phyloP scores from a whole-genome alignment of 306 rosid species.

The Citrullus mucosospermus region DNA sequence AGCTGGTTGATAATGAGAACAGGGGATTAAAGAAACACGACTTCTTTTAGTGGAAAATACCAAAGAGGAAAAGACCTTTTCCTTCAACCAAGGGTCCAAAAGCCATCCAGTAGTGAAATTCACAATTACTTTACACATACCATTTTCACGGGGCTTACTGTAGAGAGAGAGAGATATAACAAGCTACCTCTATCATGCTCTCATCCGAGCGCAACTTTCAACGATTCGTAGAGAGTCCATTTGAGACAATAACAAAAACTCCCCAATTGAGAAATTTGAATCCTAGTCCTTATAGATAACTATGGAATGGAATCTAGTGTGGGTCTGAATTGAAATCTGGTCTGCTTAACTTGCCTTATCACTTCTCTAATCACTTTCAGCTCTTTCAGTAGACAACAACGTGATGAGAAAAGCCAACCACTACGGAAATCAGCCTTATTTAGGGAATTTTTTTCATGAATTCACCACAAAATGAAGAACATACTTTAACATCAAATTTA shows the following conservation, averaged over 20 bases:
- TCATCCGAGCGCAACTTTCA: background rate
- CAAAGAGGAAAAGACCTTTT: background rate
- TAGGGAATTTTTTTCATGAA: background rate
- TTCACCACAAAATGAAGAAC: conserved; percentile 3
- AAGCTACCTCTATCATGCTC: background rate
- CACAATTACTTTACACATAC: background rate
- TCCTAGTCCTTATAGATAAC: background rate
- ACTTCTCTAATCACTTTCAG: conserved; percentile 1
- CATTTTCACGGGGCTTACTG: background rate
- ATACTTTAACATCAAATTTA: background rate
- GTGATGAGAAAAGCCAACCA: background rate
- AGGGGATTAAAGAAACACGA: background rate
- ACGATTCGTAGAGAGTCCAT: background rate
- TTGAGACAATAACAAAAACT: background rate
- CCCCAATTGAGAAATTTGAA: background rate
- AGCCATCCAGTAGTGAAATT: background rate
- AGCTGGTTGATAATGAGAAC: background rate
- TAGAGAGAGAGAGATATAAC: background rate
- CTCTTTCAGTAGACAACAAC: background rate
- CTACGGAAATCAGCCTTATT: background rate
- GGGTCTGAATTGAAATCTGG: background rate
- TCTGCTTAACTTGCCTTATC: background rate
- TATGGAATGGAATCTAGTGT: background rate
- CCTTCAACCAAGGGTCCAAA: background rate
- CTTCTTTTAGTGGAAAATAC: background rate